A percentile compares a stretch with the other conserved stretches of the same genome.
Conservation (phyloP, 306 rosid genomes). For the Vigna reflexopilosa region DNA sequence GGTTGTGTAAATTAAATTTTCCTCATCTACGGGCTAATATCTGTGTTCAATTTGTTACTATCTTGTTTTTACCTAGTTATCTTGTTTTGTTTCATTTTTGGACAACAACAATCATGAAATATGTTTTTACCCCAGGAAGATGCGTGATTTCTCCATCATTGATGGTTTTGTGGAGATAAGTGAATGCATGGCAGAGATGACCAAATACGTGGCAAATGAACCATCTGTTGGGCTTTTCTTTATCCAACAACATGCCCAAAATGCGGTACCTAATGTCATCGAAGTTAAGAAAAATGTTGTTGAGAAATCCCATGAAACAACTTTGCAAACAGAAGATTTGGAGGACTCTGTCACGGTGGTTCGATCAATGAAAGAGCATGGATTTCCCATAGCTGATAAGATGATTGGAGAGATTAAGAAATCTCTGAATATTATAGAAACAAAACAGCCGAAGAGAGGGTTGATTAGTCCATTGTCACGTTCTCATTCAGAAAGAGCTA, state of each 20-base stretch:
- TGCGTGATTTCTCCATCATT: slow-evolving; percentile 82
- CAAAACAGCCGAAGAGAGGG: slow-evolving; percentile 77
- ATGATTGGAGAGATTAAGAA: slow-evolving; percentile 86
- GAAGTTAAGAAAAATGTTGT: slow-evolving; percentile 56
- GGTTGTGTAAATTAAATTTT: slow-evolving; percentile 20
- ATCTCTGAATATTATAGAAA: slow-evolving; percentile 62
- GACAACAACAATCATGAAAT: slow-evolving; percentile 60
- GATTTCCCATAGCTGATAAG: slow-evolving; percentile 72
- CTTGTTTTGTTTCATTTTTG: slow-evolving; percentile 36
- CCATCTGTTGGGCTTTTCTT: slow-evolving; percentile 92
- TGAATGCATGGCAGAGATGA: slow-evolving; percentile 86
- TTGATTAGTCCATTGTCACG: slow-evolving; percentile 54
- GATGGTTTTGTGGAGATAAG: slow-evolving; percentile 92
- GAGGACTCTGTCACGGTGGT: slow-evolving; percentile 79
- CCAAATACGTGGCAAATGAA: slow-evolving; percentile 80
- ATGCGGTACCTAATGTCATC: slow-evolving; percentile 71
- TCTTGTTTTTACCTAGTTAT: slow-evolving; percentile 28
- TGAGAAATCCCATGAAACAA: slow-evolving; percentile 68
- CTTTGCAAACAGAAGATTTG: slow-evolving; percentile 78
- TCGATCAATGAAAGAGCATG: slow-evolving; percentile 81
- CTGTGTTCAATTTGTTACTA: slow-evolving; percentile 17
- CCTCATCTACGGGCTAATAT: slow-evolving; percentile 33
- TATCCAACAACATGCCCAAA: slow-evolving; percentile 87
- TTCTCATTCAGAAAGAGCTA: slow-evolving; percentile 54
- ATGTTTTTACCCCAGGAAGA: slow-evolving; percentile 62